Percentiles rank a stretch among this genome's conserved stretches.
These are phyloP conservation scores for Juglanconis juglandina DNA, from an alignment of 2,329 filamentous ascomycete species.

Conservation along the genomic window DNA sequence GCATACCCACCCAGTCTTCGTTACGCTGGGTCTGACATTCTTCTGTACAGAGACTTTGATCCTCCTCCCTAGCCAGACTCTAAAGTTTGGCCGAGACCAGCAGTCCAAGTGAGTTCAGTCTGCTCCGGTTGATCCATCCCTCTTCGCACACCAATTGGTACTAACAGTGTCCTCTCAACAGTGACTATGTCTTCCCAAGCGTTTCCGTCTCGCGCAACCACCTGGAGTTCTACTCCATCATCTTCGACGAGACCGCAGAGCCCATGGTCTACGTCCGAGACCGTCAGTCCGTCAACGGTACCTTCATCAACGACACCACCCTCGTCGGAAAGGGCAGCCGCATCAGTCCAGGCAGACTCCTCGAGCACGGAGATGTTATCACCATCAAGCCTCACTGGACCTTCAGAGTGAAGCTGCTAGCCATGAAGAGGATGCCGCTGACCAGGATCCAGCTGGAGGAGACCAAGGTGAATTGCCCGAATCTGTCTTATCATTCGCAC, in stretches of 20 bases:
- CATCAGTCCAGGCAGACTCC: constrained; percentile 38
- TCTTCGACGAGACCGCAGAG: constrained; percentile 40
- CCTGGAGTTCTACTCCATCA: constrained; percentile 53
- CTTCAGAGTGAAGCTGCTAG: constrained; percentile 32
- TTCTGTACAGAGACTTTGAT: not conserved
- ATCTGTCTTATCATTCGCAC: not conserved
- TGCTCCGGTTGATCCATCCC: not conserved
- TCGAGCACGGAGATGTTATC: constrained; percentile 50
- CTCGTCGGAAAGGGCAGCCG: constrained; percentile 38
- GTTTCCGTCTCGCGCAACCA: constrained; percentile 48
- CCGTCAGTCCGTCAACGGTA: constrained; percentile 51
- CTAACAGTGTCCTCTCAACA: constrained; percentile 17
- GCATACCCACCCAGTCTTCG: not conserved
- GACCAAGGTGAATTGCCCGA: constrained; percentile 27
- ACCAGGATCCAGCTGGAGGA: constrained; percentile 31
- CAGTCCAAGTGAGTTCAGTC: constrained; percentile 23
- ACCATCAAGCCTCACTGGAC: constrained; percentile 34
- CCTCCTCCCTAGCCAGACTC: constrained; percentile 3
- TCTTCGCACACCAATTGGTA: not conserved
- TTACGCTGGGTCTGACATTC: not conserved
- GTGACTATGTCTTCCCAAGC: constrained; percentile 39
- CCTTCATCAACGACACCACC: constrained; percentile 43
- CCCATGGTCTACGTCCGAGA: constrained; percentile 54
- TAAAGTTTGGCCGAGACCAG: constrained; percentile 27
- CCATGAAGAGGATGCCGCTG: constrained; percentile 16